phyloP scores from a whole-genome alignment of 495 filamentous ascomycete genomes.

The Xylaria grammica region DNA sequence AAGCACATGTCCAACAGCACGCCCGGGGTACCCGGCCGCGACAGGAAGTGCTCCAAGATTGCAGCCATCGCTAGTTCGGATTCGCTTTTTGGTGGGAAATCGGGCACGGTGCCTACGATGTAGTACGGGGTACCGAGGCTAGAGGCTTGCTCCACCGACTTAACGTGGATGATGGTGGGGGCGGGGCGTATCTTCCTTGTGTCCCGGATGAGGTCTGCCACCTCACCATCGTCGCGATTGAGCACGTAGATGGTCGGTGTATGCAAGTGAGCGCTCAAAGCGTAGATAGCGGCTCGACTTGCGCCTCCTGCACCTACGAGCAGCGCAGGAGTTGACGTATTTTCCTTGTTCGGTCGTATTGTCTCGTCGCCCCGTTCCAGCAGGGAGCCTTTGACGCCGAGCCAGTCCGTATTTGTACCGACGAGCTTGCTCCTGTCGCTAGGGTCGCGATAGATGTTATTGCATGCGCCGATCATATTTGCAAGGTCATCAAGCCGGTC shows the following conservation, averaged over 20 bases:
- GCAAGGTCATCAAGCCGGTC: slow-evolving; percentile 39
- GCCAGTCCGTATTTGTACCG: slow-evolving; percentile 57
- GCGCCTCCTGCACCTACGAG: slow-evolving; percentile 54
- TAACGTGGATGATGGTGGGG: neutral
- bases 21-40: neutral
- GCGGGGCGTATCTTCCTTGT: neutral
- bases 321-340: slow-evolving; percentile 32
- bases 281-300: slow-evolving; percentile 48
- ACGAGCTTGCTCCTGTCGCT: slow-evolving; percentile 30
- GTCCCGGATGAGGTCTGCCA: slow-evolving; percentile 23
- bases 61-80: slow-evolving; percentile 21
- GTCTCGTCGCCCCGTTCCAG: slow-evolving; percentile 22
- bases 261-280: slow-evolving; percentile 20
- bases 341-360: slow-evolving; percentile 16
- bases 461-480: slow-evolving; percentile 28
- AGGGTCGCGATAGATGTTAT: slow-evolving; percentile 3
- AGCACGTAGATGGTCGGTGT: slow-evolving; percentile 26
- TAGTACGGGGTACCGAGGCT: slow-evolving; percentile 28
- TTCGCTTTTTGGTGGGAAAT: slow-evolving; percentile 34
- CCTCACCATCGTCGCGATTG: slow-evolving; percentile 27
- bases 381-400: slow-evolving; percentile 42
- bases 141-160: slow-evolving; percentile 24
- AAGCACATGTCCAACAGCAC: slow-evolving; percentile 41
- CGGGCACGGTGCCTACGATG: slow-evolving; percentile 36
- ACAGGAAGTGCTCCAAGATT: neutral